phyloP scores from a whole-genome alignment of 805 yeast species.

The Ogataea polymorpha region DNA sequence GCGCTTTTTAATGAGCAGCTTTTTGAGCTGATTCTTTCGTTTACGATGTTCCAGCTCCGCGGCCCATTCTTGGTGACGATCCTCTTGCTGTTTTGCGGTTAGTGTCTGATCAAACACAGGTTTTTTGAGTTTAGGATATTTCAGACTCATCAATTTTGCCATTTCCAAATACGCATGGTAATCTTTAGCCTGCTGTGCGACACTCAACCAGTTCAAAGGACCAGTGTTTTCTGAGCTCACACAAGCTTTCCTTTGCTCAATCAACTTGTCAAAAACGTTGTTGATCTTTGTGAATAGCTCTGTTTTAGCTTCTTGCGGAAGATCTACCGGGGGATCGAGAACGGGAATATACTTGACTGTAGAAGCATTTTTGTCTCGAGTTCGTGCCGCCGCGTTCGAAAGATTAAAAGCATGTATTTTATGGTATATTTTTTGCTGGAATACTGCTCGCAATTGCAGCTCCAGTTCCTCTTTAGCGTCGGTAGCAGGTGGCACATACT shows the following conservation, averaged over 20 bases:
- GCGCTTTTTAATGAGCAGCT: slow-evolving; percentile 6
- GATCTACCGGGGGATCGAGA: slow-evolving; percentile 24
- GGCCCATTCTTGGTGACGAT: neutral
- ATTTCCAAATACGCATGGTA: slow-evolving; percentile 6
- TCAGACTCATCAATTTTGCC: slow-evolving; percentile 16
- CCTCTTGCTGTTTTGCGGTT: slow-evolving; percentile 7
- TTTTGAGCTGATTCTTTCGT: neutral
- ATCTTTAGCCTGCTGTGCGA: slow-evolving; percentile 11
- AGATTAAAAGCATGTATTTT: slow-evolving; percentile 12
- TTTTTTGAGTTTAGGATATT: slow-evolving; percentile 10
- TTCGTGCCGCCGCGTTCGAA: slow-evolving; percentile 7
- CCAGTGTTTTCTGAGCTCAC: neutral
- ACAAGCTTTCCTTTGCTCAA: slow-evolving; percentile 3
- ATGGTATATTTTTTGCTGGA: slow-evolving; percentile 14
- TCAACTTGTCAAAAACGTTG: slow-evolving; percentile 19
- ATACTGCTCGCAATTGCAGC: slow-evolving; percentile 22
- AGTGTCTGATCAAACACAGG: slow-evolving; percentile 13
- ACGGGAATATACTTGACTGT: slow-evolving; percentile 15
- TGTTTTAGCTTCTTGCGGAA: slow-evolving; percentile 15
- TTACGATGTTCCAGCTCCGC: neutral
- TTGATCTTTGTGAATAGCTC: slow-evolving; percentile 19
- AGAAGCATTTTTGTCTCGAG: slow-evolving; percentile 1
- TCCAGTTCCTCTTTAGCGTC: slow-evolving; percentile 18
- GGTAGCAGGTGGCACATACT: slow-evolving; percentile 7
- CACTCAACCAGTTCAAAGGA: slow-evolving; percentile 14